Evolutionary conservation across 306 rosid genomes (phyloP), one percentile per base, ranked within the genome.

Genomic region (Vachellia collinsii): DNA sequence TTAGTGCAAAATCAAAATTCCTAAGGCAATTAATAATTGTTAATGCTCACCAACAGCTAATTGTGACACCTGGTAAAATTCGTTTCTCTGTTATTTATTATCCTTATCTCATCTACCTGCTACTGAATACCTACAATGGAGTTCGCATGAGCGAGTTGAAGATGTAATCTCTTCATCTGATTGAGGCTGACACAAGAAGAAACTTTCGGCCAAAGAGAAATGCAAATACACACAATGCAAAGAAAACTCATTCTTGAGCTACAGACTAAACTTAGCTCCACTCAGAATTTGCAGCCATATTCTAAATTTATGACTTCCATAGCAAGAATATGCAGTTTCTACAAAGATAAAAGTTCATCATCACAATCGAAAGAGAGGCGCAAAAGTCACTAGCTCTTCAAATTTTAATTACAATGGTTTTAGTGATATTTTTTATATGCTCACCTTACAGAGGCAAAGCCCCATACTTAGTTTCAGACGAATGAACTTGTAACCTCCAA

Each of bases 381-480:
- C 29, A 61, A 58, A 64, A 56, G 11, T 20, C 22, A 11, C 38
- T 23, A 56, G 20, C 22, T n/a, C 44, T 71, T 72, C 36, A 76
- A 66, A 56, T 54, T 79, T 58, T 13, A 7, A 70, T 53, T 75
- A 56, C n/a, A 38, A 77, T 80, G 54, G 66, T 51, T 63, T 70
- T 56, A 46, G 77, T 37, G 68, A 77, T 11, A 7, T 23, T 41
- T 61, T 11, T 47, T 48, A 37, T 63, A 46, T 71, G 56, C 92
- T 77, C 19, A 95, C 99, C 98, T 90, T 91, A 82, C 78, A 53
- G 61, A 68, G 9, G 50, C 98, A 95, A 80, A 79, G 76, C 84
- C 99, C 99, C 99, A 95, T 95, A 16, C 82, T 84, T 58, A 51
- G 76, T 72, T 77, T 81, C 75, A 54, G 76, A 63, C 50, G 78